These are phyloP conservation scores for Coffea canephora DNA, from an alignment of 257 asterid genomes.

Conservation along the genomic window DNA sequence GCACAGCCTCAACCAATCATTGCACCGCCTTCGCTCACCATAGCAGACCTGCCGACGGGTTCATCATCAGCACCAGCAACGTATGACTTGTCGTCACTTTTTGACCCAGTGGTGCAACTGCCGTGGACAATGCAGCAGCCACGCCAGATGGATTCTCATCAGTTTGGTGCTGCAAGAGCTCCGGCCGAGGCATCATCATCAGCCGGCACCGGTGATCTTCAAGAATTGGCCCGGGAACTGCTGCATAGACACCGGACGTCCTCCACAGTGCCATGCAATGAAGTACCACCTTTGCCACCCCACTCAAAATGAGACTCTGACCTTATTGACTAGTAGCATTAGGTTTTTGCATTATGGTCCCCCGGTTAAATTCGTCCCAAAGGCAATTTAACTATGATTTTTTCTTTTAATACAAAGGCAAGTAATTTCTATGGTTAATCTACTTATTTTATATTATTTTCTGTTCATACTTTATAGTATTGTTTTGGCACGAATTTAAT, in stretches of 20 bases:
- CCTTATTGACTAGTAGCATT: neutral
- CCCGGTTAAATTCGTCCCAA: neutral
- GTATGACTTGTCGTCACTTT: slow-evolving; percentile 62
- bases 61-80: slow-evolving; percentile 40
- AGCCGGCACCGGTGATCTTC: slow-evolving; percentile 56
- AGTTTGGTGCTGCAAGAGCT: slow-evolving; percentile 19
- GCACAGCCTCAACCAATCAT: slow-evolving; percentile 30
- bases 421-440: slow-evolving; percentile 18
- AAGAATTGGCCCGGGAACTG: slow-evolving; percentile 78
- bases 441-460: slow-evolving; percentile 11
- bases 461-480: slow-evolving; percentile 14
- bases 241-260: slow-evolving; percentile 55
- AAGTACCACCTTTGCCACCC: slow-evolving; percentile 44
- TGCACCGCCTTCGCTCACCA: slow-evolving; percentile 43
- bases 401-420: neutral
- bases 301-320: slow-evolving; percentile 31
- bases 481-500: slow-evolving; percentile 15
- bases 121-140: slow-evolving; percentile 51
- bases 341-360: neutral
- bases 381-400: slow-evolving; percentile 10
- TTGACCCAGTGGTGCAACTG: slow-evolving; percentile 54
- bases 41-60: slow-evolving; percentile 51
- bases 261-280: slow-evolving; percentile 51
- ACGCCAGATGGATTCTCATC: slow-evolving; percentile 45
- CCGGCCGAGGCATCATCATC: slow-evolving; percentile 17